Conservation (phyloP, 2,329 filamentous ascomycete species). For the Chrysosporium queenslandicum region DNA sequence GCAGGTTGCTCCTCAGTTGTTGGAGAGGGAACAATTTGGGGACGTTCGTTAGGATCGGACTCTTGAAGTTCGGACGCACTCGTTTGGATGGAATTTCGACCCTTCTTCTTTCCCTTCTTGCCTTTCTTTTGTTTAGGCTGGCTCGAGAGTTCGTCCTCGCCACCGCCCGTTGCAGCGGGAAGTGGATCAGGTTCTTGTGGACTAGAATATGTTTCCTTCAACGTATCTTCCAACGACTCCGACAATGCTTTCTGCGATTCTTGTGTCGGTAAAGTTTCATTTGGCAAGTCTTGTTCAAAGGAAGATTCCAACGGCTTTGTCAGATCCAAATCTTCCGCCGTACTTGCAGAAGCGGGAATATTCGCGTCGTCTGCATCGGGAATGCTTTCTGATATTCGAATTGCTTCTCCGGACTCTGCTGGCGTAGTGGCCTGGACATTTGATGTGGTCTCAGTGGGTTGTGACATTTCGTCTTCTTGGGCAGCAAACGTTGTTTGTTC, state of each 20-base stretch:
- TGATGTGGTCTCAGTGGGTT: not conserved
- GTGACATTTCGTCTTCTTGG: not conserved
- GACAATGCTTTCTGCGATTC: not conserved
- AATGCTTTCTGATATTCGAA: not conserved
- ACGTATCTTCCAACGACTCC: not conserved
- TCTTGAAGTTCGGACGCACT: not conserved
- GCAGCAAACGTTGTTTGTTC: not conserved
- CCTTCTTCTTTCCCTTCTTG: constrained; percentile 21
- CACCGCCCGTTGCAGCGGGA: not conserved
- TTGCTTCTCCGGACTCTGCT: too few relatives aligned
- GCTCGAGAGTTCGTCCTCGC: not conserved
- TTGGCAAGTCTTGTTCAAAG: not conserved
- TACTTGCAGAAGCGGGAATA: not conserved
- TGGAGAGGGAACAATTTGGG: too few relatives aligned
- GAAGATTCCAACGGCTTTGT: not conserved
- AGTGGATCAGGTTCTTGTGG: not conserved
- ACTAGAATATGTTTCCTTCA: not conserved
- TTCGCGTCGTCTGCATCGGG: not conserved
- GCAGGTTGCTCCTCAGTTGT: not conserved
- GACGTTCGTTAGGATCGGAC: not conserved
- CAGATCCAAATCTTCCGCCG: not conserved
- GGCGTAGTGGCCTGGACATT: not conserved
- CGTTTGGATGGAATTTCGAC: not conserved
- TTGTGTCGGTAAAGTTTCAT: not conserved
- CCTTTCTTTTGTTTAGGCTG: constrained; percentile 18